Base-by-base conservation (phyloP, 768 basidiomycete species). In the Hypsizygus marmoreus region DNA sequence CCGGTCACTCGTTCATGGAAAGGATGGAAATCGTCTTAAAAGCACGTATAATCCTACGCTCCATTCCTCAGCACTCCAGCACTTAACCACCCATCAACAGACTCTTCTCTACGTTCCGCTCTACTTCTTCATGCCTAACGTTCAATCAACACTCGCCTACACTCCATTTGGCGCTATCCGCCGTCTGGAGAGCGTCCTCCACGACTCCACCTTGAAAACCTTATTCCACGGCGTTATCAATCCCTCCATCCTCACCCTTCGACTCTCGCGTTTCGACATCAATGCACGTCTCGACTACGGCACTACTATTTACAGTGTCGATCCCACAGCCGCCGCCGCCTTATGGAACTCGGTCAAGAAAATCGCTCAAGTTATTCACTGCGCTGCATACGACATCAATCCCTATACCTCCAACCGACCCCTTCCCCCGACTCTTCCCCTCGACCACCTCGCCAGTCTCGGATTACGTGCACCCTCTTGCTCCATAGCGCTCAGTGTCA, bases 291-390 rank as follows among this genome's bases (percentile, higher is more conserved):
- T 25, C 23, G 17, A 25, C 14, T 26, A 25, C 14, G 24, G 39
- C 3, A 14, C 16, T 12, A 29, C 10, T 4, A 25, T 22, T 6
- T 40, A 25, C 17, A 4, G 7, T 12, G 22, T 40, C 5, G 22
- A 40, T n/a, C n/a, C 22, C n/a, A 3, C 10, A 24, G 19, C 26
- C 24, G 39, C 24, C 4, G 5, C 7, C 32, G 41, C 12, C 17
- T 40, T 29, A 12, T 55, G 28, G 28, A 19, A 3, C 28, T 26
- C 6, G 40, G 40, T 48, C 10, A 37, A 31, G 35, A 9, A 13
- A 33, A 11, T 36, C 14, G 9, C 44, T 19, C 14, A 36, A 19
- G 23, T 13, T 19, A 36, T 13, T 20, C 19, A n/a, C 13, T 36
- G 9, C 19, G 19, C 7, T 9, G 23, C 35, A 10, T 7, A 16